Evolutionary conservation across 345 rosid species (phyloP).

Genomic region (thale cress (Arabidopsis thaliana)): DNA sequence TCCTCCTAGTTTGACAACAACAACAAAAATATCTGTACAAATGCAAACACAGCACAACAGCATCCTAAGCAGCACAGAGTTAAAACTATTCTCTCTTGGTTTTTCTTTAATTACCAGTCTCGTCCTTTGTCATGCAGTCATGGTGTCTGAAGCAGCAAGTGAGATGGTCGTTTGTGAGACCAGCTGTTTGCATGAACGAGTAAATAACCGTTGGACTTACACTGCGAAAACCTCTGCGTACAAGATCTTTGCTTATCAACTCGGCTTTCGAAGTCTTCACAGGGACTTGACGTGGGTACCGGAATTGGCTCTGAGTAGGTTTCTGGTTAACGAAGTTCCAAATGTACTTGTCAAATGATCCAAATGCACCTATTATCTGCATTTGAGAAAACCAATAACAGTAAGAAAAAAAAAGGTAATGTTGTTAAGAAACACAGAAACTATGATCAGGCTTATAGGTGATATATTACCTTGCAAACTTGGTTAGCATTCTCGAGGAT

Average conservation of each 20-base stretch:
- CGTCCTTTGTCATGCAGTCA: constrained; percentile 49
- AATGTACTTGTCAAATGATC: constrained; percentile 79
- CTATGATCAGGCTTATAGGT: constrained; percentile 14
- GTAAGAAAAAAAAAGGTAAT: background rate
- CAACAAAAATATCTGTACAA: constrained; percentile 38
- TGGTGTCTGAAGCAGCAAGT: constrained; percentile 74
- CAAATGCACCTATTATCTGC: constrained; percentile 71
- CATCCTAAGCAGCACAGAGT: constrained; percentile 27
- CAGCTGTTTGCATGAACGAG: constrained; percentile 88
- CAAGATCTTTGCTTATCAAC: constrained; percentile 78
- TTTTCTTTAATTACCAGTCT: constrained; percentile 25
- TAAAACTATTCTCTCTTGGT: constrained; percentile 22
- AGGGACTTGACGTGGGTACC: constrained; percentile 80
- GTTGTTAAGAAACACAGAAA: constrained; percentile 3
- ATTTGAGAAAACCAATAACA: background rate
- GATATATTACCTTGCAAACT: constrained; percentile 60
- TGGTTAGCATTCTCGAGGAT: constrained; percentile 82
- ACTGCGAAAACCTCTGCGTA: constrained; percentile 78
- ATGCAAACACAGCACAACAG: constrained; percentile 16
- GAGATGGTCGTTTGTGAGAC: constrained; percentile 80
- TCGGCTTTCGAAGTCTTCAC: constrained; percentile 84
- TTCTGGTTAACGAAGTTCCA: constrained; percentile 84
- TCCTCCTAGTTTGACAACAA: constrained; percentile 34
- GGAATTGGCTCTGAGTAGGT: constrained; percentile 64
- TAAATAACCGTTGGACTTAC: constrained; percentile 83